Percentiles rank a stretch among this genome's conserved stretches.
phyloP scores from a whole-genome alignment of 2,329 filamentous ascomycete genomes.

The Epichloe elymi region DNA sequence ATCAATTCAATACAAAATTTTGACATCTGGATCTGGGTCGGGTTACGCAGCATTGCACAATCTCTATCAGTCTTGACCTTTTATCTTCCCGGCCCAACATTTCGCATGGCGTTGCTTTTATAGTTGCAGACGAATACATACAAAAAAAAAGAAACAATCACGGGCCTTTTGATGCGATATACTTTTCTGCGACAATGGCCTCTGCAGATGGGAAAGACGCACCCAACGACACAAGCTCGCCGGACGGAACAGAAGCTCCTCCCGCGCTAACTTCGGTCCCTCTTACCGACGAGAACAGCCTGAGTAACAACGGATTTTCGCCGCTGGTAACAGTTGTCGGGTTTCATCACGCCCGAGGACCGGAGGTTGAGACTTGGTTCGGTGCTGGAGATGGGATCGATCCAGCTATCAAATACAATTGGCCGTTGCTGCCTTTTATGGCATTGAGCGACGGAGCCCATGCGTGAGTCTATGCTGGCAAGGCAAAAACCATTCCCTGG shows the following conservation, averaged over 20 bases:
- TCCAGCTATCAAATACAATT: constrained; percentile 73
- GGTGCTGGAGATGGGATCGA: constrained; percentile 61
- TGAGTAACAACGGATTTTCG: constrained; percentile 31
- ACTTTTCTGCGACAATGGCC: not conserved
- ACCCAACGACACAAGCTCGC: constrained; percentile 4
- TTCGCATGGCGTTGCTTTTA: not conserved
- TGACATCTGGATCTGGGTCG: not conserved
- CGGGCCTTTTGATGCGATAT: not conserved
- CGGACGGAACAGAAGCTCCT: constrained; percentile 15
- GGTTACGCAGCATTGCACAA: not conserved
- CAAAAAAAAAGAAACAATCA: not conserved
- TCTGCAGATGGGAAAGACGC: not conserved
- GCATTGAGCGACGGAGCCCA: constrained; percentile 92
- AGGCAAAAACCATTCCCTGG: not conserved
- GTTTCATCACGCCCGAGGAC: constrained; percentile 76
- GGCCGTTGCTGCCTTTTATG: constrained; percentile 90
- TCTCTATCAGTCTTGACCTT: not conserved
- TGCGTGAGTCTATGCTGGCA: constrained; percentile 45
- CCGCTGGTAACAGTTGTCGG: constrained; percentile 70
- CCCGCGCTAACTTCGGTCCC: constrained; percentile 20
- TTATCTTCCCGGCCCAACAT: not conserved
- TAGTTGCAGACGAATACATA: not conserved
- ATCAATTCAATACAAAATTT: not conserved
- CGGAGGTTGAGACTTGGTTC: constrained; percentile 90
- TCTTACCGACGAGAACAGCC: constrained; percentile 18